Evolutionary conservation across 169 alveolate genomes (phyloP).

Genomic region (Fabrea salina): DNA sequence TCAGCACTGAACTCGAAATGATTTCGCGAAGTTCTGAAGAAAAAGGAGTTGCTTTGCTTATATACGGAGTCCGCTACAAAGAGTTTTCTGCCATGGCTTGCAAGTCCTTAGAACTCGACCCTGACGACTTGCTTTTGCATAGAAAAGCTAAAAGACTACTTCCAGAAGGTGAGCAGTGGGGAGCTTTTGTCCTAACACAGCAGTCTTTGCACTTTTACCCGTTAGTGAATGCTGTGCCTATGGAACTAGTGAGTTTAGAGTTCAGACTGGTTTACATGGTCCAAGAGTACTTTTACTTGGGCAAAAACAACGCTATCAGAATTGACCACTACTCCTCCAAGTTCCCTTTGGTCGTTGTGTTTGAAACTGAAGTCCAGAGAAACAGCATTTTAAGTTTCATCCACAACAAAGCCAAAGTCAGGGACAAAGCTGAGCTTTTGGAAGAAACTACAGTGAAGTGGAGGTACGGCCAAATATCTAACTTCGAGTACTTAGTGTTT

Average conservation of each 20-base stretch:
- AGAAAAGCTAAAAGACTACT: conserved; percentile 35
- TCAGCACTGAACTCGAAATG: conserved; percentile 32
- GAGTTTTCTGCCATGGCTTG: background rate
- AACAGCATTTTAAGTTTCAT: background rate
- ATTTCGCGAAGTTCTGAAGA: background rate
- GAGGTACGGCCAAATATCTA: conserved; percentile 90
- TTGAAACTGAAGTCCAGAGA: conserved; percentile 27
- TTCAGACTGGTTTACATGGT: conserved; percentile 27
- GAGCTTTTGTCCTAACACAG: conserved; percentile 7
- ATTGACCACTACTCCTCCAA: background rate
- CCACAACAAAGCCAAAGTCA: background rate
- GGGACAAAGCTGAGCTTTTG: background rate
- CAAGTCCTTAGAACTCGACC: background rate
- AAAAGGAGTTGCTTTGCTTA: background rate
- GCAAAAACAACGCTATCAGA: background rate
- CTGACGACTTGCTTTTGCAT: conserved; percentile 13
- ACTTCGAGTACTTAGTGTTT: conserved; percentile 91
- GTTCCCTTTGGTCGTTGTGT: background rate
- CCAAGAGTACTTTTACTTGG: conserved; percentile 30
- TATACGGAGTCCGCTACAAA: conserved; percentile 23
- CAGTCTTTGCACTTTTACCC: conserved; percentile 35
- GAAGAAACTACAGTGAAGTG: conserved; percentile 52
- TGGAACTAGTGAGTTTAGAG: background rate
- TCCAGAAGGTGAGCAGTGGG: conserved; percentile 45
- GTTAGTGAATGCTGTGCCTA: conserved; percentile 37